phyloP scores from a whole-genome alignment of 768 basidiomycete genomes.

The Galerina sulciceps region DNA sequence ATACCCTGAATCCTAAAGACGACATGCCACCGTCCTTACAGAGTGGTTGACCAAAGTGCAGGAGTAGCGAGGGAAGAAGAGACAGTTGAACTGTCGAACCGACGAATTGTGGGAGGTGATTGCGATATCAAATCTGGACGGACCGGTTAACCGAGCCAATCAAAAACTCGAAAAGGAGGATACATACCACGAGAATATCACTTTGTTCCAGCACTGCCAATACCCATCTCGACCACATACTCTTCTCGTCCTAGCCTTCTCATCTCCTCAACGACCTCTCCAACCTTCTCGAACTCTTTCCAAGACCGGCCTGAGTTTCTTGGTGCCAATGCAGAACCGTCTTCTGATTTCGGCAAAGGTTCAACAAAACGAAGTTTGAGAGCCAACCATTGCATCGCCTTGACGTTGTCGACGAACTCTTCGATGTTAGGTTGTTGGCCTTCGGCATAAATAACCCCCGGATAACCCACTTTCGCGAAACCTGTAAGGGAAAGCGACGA shows the following conservation, averaged over 20 bases:
- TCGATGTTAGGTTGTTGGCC: conserved; percentile 56
- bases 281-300: conserved; percentile 71
- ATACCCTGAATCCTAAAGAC: conserved; percentile 38
- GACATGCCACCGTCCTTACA: conserved; percentile 2
- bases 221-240: conserved; percentile 66
- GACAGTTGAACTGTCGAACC: too few species aligned
- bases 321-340: not conserved
- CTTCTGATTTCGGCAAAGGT: conserved; percentile 28
- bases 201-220: conserved; percentile 46
- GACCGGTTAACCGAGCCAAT: conserved; percentile 7
- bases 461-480: conserved; percentile 78
- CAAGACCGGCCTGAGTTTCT: conserved; percentile 35
- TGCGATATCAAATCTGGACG: conserved; percentile 6
- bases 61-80: too few species aligned
- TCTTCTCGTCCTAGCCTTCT: conserved; percentile 54
- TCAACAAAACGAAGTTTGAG: conserved; percentile 66
- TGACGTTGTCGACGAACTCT: conserved; percentile 69
- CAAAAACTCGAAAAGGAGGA: not conserved
- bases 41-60: not conserved
- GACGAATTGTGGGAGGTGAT: conserved; percentile 1
- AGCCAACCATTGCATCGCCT: conserved; percentile 81
- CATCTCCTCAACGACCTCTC: conserved; percentile 74
- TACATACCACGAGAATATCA: not conserved
- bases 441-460: conserved; percentile 76
- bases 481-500: conserved; percentile 57